Evolutionary conservation across 1,139 yeast species (phyloP), one percentile per base, ranked within the genome.

Genomic region (Hemisphaericaspora lyxosophila): DNA sequence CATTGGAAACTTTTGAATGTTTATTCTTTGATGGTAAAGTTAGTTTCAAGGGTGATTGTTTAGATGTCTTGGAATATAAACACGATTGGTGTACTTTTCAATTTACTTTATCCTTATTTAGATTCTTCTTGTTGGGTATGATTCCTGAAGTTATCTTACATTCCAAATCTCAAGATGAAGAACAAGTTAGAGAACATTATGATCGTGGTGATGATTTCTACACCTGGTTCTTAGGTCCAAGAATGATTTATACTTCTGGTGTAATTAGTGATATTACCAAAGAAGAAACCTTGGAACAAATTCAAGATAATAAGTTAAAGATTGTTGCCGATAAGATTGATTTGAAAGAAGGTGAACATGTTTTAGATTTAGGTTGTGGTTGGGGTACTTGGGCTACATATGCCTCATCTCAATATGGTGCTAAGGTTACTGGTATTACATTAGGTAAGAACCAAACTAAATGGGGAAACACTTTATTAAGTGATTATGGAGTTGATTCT

Each of bases 131-230:
- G 51, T 76, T 87, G 41, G 95, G 95, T 36, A 80, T 88, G 87
- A 85, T 88, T 50, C 97, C 97, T 36, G 97, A 88, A 67, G 95
- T 88, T 41, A 84, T 88, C 54, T 60, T 88, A 79, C 97, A 88
- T 70, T 82, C 95, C 44, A 81, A 88, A 60, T 85, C 95, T 24
- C 96, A 88, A 69, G 96, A 89, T 60, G 96, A 89, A 70, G 97
- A 88, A 66, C 97, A 88, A 68, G 96, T 88, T 41, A 81, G 96
- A 64, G 96, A 85, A 57, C 96, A 89, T 67, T 88, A 88, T 64
- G 97, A 89, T 70, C 85, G 97, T 54, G 96, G 97, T 64, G 96
- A 88, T 60, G 96, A 89, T 66, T 88, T 89, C 64, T 89, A 88
- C 78, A 70, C 89, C 40, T 88, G 95, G 94, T 88, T 88, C 70